Evolutionary conservation across 441 rosid genomes (phyloP).

Genomic region (Gossypium davidsonii): DNA sequence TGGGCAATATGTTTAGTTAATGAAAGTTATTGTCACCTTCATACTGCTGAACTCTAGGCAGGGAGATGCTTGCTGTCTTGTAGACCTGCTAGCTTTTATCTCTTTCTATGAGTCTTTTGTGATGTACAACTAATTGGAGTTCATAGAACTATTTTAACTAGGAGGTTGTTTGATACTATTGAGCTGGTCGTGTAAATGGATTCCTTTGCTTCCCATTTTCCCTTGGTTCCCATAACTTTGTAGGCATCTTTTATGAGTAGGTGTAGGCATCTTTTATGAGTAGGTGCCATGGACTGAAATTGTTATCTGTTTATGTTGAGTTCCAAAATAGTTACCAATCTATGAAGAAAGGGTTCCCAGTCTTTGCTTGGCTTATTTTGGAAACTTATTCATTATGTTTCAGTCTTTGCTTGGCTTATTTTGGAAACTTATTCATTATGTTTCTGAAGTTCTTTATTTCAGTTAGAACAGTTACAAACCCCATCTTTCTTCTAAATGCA

Average conservation of each 20-base stretch:
- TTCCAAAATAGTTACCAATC: neutral
- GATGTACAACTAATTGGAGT: neutral
- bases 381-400: too few relatives aligned
- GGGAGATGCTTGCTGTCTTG: neutral
- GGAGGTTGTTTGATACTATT: neutral
- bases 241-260: neutral
- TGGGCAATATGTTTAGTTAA: neutral
- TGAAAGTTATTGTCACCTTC: conserved; percentile 1
- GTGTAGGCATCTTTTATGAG: neutral
- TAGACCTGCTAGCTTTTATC: neutral
- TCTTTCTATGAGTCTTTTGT: neutral
- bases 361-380: neutral
- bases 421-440: too few relatives aligned
- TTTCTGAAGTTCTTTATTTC: neutral
- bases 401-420: neutral
- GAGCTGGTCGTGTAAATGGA: neutral
- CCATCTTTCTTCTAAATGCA: conserved; percentile 22
- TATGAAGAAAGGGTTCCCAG: neutral
- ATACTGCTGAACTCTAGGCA: neutral
- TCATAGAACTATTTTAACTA: neutral
- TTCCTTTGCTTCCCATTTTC: neutral
- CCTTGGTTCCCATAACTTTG: neutral
- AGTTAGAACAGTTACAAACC: neutral
- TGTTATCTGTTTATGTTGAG: neutral
- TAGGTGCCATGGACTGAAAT: neutral